These are phyloP conservation scores for Talaromyces sp. DNA, from an alignment of 2,329 filamentous ascomycete genomes.

Conservation along the genomic window DNA sequence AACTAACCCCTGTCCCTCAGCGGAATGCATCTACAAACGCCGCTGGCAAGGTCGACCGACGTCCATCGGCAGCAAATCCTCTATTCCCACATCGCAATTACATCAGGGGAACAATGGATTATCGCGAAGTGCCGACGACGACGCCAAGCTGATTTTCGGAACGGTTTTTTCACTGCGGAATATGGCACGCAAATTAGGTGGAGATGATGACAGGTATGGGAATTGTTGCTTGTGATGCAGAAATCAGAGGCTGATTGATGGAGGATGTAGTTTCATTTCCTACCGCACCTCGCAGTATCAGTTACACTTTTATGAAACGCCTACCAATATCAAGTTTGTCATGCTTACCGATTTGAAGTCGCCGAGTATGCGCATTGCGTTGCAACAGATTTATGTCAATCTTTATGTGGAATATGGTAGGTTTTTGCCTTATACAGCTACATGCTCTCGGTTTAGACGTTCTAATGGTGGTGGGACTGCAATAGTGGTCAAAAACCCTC, in stretches of 20 bases:
- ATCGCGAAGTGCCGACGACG: constrained; percentile 63
- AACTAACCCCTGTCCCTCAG: constrained; percentile 46
- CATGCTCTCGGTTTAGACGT: background rate
- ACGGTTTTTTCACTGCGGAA: constrained; percentile 95
- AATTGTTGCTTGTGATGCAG: background rate
- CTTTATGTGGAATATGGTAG: constrained; percentile 92
- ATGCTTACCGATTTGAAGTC: constrained; percentile 90
- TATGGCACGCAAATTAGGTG: constrained; percentile 93
- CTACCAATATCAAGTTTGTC: constrained; percentile 91
- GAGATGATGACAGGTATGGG: constrained; percentile 71
- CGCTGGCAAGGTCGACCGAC: constrained; percentile 67
- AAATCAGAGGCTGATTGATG: background rate
- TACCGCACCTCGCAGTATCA: constrained; percentile 95
- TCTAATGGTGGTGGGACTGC: background rate
- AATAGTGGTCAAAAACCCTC: constrained; percentile 61
- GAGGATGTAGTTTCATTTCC: constrained; percentile 69
- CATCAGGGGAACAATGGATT: constrained; percentile 46
- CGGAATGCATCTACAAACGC: constrained; percentile 95
- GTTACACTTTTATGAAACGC: constrained; percentile 98
- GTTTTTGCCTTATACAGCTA: constrained; percentile 14
- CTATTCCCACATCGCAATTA: constrained; percentile 46
- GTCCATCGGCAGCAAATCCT: constrained; percentile 45
- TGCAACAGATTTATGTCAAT: constrained; percentile 98
- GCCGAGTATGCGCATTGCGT: constrained; percentile 84
- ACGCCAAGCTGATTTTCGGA: constrained; percentile 96